Conservation (phyloP, 2,329 filamentous ascomycete species). For the Trichoderma simmonsii region DNA sequence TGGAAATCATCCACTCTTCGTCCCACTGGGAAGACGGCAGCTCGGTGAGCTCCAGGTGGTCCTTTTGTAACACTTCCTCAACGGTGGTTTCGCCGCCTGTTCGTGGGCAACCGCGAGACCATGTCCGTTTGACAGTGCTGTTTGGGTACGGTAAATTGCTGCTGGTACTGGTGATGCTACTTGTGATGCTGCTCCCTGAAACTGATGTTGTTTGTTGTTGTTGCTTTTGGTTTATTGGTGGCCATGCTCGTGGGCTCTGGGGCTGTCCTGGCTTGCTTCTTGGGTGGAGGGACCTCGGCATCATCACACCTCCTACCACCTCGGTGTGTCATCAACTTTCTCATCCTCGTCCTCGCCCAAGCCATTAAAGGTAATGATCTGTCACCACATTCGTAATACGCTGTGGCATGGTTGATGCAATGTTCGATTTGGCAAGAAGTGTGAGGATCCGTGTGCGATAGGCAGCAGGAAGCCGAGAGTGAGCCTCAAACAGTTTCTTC, state of each 20-base stretch:
- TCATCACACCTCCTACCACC: neutral
- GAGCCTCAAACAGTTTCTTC: constrained; percentile 65
- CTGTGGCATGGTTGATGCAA: constrained; percentile 66
- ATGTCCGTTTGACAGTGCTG: constrained; percentile 79
- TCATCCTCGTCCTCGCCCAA: too few relatives aligned
- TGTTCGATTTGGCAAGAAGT: constrained; percentile 72
- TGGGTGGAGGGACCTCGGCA: constrained; percentile 25
- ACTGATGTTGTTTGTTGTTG: neutral
- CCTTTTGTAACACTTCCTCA: constrained; percentile 77
- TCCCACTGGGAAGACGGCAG: constrained; percentile 89
- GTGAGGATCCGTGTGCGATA: constrained; percentile 74
- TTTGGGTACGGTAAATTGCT: constrained; percentile 42
- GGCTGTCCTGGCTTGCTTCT: constrained; percentile 17
- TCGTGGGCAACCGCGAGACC: constrained; percentile 61
- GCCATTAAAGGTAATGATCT: too few relatives aligned
- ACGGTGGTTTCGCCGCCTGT: constrained; percentile 74
- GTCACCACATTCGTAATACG: constrained; percentile 68
- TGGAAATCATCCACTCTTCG: constrained; percentile 71
- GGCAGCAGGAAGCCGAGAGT: constrained; percentile 66
- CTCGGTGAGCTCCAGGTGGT: constrained; percentile 70
- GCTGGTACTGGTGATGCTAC: neutral
- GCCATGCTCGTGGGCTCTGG: too few relatives aligned
- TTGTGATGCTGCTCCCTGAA: neutral
- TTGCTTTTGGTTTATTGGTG: neutral
- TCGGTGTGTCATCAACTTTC: neutral